These are phyloP conservation scores for Aureobasidium sp. DNA, from an alignment of 2,329 filamentous ascomycete genomes.

Conservation along the genomic window DNA sequence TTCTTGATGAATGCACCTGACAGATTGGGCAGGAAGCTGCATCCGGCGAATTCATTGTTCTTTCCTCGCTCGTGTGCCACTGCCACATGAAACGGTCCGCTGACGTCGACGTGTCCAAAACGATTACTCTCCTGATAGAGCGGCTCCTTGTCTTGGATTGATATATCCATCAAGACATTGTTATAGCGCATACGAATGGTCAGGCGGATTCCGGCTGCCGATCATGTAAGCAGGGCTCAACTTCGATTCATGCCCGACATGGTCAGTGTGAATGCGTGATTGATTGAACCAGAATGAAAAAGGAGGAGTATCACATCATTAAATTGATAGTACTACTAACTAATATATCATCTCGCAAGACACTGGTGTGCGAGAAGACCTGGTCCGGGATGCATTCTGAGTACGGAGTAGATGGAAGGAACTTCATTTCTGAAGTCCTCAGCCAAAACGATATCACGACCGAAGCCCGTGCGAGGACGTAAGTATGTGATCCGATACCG, in stretches of 20 bases:
- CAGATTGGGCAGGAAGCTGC: background rate
- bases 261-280: background rate
- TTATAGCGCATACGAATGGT: background rate
- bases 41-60: conserved; percentile 1
- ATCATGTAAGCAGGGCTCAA: background rate
- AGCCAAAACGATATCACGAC: too few species aligned
- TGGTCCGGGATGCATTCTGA: too few species aligned
- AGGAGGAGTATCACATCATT: background rate
- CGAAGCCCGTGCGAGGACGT: too few species aligned
- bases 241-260: background rate
- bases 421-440: too few species aligned
- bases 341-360: too few species aligned
- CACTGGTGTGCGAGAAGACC: too few species aligned
- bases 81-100: background rate
- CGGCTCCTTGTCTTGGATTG: conserved; percentile 1
- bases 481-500: too few species aligned
- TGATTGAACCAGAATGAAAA: background rate
- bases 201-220: background rate
- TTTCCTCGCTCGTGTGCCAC: background rate
- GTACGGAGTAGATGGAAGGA: too few species aligned
- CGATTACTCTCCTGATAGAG: background rate
- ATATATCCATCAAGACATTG: conserved; percentile 1
- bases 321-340: too few species aligned
- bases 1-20: background rate
- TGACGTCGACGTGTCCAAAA: background rate